Evolutionary conservation across 2,329 filamentous ascomycete species (phyloP).

Genomic region (Aspergillus viridinutans): DNA sequence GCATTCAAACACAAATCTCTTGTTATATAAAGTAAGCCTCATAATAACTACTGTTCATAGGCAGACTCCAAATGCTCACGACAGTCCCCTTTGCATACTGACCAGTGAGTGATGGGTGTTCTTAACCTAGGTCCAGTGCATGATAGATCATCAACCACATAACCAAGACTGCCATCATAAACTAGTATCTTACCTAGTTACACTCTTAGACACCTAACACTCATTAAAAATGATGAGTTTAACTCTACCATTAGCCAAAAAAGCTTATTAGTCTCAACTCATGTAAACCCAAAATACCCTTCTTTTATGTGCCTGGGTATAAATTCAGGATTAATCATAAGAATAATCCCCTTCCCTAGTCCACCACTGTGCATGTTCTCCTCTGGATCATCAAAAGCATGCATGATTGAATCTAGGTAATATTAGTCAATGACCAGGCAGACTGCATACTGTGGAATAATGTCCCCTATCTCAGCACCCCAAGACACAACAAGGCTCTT

Average conservation of each 20-base stretch:
- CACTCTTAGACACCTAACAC: not conserved
- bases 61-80: not conserved
- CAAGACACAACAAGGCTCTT: not conserved
- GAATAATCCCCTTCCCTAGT: not conserved
- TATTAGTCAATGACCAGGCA: conserved; percentile 15
- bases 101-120: not conserved
- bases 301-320: not conserved
- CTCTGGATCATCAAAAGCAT: not conserved
- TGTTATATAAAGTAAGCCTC: not conserved
- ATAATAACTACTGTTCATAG: not conserved
- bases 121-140: not conserved
- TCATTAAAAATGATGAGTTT: not conserved
- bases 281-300: not conserved
- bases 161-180: not conserved
- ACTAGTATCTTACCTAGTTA: not conserved
- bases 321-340: not conserved
- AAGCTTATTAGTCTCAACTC: not conserved
- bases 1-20: too few relatives aligned
- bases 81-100: not conserved
- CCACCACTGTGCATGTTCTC: not conserved
- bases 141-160: not conserved
- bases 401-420: not conserved
- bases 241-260: not conserved
- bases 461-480: not conserved
- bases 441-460: not conserved